Evolutionary conservation across 163 green algal species (phyloP).

Genomic region (Picocystis sp.): DNA sequence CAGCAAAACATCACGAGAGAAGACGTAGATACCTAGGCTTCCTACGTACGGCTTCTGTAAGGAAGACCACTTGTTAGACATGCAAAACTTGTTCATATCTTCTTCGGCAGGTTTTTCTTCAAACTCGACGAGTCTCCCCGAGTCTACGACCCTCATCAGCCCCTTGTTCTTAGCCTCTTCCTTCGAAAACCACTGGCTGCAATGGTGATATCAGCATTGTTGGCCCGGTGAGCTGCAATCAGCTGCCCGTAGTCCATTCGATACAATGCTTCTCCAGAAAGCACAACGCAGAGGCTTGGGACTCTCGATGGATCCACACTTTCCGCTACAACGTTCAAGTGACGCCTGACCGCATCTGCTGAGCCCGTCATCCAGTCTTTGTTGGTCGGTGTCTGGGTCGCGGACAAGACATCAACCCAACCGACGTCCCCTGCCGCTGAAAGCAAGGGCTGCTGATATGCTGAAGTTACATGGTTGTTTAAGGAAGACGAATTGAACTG

Average conservation of each 20-base stretch:
- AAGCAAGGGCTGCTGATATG: slow-evolving; percentile 5
- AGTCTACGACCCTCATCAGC: not conserved
- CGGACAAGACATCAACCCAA: slow-evolving; percentile 1
- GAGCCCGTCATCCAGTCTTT: slow-evolving; percentile 5
- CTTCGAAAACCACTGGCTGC: not conserved
- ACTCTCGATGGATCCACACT: not conserved
- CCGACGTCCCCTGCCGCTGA: not conserved
- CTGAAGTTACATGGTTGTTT: slow-evolving; percentile 6
- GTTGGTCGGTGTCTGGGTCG: not conserved
- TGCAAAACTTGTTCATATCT: slow-evolving; percentile 5
- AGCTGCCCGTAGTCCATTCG: slow-evolving; percentile 13
- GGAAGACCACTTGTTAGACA: not conserved
- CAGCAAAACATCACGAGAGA: not conserved
- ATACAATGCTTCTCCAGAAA: slow-evolving; percentile 10
- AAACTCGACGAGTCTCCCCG: not conserved
- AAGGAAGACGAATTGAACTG: slow-evolving; percentile 13
- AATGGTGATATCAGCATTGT: slow-evolving; percentile 12
- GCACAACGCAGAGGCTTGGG: slow-evolving; percentile 4
- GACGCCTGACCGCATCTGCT: slow-evolving; percentile 9
- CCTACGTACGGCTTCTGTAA: not conserved
- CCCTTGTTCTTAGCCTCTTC: not conserved
- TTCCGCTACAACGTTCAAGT: slow-evolving; percentile 1
- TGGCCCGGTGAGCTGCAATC: slow-evolving; percentile 5
- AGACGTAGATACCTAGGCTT: slow-evolving; percentile 10
- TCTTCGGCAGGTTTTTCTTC: slow-evolving; percentile 2